Evolutionary conservation across 805 yeast species (phyloP).

Genomic region (Kuraishia molischiana): DNA sequence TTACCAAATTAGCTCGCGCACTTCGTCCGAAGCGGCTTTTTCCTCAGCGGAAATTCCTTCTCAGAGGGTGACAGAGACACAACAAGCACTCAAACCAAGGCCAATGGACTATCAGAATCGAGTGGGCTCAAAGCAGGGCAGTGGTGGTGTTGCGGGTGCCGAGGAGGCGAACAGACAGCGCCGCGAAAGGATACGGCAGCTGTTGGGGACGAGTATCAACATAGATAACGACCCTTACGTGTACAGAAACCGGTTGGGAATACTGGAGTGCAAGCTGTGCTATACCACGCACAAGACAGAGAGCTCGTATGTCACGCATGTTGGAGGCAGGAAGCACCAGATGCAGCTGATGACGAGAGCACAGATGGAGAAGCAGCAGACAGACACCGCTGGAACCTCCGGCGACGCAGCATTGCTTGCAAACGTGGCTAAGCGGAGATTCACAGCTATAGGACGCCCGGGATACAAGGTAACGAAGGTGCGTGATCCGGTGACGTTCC

Average conservation of each 20-base stretch:
- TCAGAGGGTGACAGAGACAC: too few relatives aligned
- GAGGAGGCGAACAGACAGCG: conserved; percentile 63
- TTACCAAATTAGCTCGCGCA: too few relatives aligned
- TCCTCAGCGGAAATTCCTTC: too few relatives aligned
- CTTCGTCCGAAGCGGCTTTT: too few relatives aligned
- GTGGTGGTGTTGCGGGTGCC: conserved; percentile 79
- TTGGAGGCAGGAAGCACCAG: conserved; percentile 79
- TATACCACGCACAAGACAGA: conserved; percentile 74
- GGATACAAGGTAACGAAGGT: conserved; percentile 59
- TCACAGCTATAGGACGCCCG: conserved; percentile 66
- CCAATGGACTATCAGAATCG: conserved; percentile 91
- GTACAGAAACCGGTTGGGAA: conserved; percentile 73
- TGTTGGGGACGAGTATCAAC: conserved; percentile 41
- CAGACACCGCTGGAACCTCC: conserved; percentile 6
- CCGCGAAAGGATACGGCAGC: conserved; percentile 55
- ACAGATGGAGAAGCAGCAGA: conserved; percentile 19
- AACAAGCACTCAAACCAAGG: too few relatives aligned
- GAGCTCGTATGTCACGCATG: conserved; percentile 73
- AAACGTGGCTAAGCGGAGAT: conserved; percentile 33
- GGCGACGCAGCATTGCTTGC: conserved; percentile 18
- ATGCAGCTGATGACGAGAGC: conserved; percentile 58
- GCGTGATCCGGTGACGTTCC: conserved; percentile 46
- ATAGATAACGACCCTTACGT: conserved; percentile 73
- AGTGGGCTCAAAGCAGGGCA: conserved; percentile 85
- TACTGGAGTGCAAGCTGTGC: conserved; percentile 78